Evolutionary conservation across 2,329 filamentous ascomycete species (phyloP), one percentile per base, ranked within the genome.

Genomic region (Teratosphaeria viscida): DNA sequence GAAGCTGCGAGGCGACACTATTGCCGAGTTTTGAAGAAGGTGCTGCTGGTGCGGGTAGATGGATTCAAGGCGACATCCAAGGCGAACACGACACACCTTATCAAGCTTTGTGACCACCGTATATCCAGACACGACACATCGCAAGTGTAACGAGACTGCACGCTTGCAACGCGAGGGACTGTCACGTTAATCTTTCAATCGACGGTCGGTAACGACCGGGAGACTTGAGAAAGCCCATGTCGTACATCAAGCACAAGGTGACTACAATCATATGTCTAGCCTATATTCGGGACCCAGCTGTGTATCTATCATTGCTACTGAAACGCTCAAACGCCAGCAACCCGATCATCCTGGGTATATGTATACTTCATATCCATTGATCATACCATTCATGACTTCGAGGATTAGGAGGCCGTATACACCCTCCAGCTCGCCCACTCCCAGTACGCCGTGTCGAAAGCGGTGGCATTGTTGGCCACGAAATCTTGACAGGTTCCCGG

Each of bases 1-100:
- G 60, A 97, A 97, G 86, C 82, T 89, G 74, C 88, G 84, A 76
- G 92, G 90, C 58, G 92, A 97, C 72, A 81, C 86, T n/a, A 81
- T 95, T 70, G 78, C 80, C 59, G 92, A 97, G 77, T 92, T 82
- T 74, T 97, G 19, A 23, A 32, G 43, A n/a, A 77, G 68, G 10
- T 14, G 12, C n/a, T 2, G 23, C 19, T 16, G 14, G 19, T 5
- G 14, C 7, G 5, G 29, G 27, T 5, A 11, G 37, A 37, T 6
- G 14, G 26, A 32, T 14, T 8, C 5, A 14, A 35, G 11, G 5
- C n/a, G 56, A 47, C 49, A 47, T 58, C 54, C 19, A 52, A 27
- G 39, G 56, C 56, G 56, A 12, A 57, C n/a, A 19, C 6, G 16
- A 19, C 16, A 23, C 43, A 49, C n/a, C 43, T 23, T 43, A 12